A percentile compares a stretch with the other conserved stretches of the same genome.
phyloP scores from a whole-genome alignment of 192 early-diverging fungal species.

The Umbelopsis isabellina region DNA sequence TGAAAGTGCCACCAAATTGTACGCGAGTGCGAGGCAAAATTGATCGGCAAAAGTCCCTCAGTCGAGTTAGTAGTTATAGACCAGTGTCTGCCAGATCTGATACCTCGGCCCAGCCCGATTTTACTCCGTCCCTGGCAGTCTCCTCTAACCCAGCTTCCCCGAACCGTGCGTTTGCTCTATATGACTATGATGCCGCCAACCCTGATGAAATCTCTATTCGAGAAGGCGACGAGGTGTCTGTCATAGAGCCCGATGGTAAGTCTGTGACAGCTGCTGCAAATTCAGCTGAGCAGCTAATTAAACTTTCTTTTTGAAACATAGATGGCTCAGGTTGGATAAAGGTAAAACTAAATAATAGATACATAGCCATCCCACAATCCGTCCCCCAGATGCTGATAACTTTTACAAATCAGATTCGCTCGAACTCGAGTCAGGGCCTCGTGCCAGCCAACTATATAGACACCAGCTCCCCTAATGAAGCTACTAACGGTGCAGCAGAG shows the following conservation, averaged over 20 bases:
- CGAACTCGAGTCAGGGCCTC: slow-evolving; percentile 39
- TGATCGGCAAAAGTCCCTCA: slow-evolving; percentile 36
- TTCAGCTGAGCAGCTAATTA: slow-evolving; percentile 13
- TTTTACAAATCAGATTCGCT: slow-evolving; percentile 11
- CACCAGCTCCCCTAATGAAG: not conserved
- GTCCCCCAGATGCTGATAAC: not conserved
- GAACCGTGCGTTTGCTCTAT: slow-evolving; percentile 52
- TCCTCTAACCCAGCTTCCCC: slow-evolving; percentile 32
- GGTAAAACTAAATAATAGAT: slow-evolving; percentile 28
- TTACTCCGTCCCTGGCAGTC: not conserved
- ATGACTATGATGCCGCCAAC: slow-evolving; percentile 59
- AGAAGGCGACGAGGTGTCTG: slow-evolving; percentile 56
- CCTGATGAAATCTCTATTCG: slow-evolving; percentile 59
- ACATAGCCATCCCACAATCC: not conserved
- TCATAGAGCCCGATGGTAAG: slow-evolving; percentile 59
- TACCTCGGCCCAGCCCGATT: not conserved
- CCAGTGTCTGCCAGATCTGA: not conserved
- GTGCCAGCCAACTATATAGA: slow-evolving; percentile 53
- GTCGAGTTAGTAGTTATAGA: not conserved
- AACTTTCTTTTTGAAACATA: slow-evolving; percentile 25
- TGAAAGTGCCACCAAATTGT: slow-evolving; percentile 74
- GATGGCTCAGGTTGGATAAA: slow-evolving; percentile 66
- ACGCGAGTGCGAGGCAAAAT: slow-evolving; percentile 58
- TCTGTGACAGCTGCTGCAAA: slow-evolving; percentile 15
- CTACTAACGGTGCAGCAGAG: not conserved